phyloP scores from a whole-genome alignment of 192 early-diverging fungal genomes.

The Backusella parvicylindrica region DNA sequence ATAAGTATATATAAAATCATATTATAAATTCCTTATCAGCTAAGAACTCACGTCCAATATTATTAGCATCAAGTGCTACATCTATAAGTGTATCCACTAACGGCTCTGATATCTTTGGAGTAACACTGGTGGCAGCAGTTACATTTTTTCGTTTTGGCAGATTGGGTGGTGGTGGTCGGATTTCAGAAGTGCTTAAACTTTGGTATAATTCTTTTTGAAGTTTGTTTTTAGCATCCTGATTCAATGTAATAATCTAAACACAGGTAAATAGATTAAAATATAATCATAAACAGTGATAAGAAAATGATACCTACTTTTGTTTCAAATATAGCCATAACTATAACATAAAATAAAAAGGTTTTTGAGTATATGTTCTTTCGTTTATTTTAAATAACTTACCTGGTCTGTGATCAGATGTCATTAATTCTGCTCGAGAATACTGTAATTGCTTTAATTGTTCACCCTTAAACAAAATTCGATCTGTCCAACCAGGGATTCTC shows the following conservation, averaged over 20 bases:
- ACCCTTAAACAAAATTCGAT: slow-evolving; percentile 62
- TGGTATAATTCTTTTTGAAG: slow-evolving; percentile 52
- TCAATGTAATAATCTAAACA: slow-evolving; percentile 39
- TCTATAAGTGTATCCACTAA: slow-evolving; percentile 27
- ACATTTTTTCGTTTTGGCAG: slow-evolving; percentile 6
- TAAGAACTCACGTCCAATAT: not conserved
- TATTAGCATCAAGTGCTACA: not conserved
- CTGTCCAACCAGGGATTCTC: slow-evolving; percentile 65
- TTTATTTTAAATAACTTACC: slow-evolving; percentile 30
- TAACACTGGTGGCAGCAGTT: not conserved
- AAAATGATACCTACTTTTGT: slow-evolving; percentile 17
- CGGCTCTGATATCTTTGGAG: not conserved
- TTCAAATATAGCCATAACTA: slow-evolving; percentile 35
- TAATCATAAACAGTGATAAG: not conserved
- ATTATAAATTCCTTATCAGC: not conserved
- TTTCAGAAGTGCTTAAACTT: slow-evolving; percentile 22
- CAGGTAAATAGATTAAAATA: not conserved
- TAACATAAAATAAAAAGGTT: not conserved
- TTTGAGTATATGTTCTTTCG: not conserved
- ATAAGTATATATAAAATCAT: not conserved
- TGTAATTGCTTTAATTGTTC: slow-evolving; percentile 42
- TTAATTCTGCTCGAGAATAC: slow-evolving; percentile 55
- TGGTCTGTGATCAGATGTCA: slow-evolving; percentile 81
- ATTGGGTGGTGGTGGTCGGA: slow-evolving; percentile 1
- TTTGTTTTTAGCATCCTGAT: slow-evolving; percentile 40